Evolutionary conservation across 495 filamentous ascomycete species (phyloP).

Genomic region (Aspergillus leporis): DNA sequence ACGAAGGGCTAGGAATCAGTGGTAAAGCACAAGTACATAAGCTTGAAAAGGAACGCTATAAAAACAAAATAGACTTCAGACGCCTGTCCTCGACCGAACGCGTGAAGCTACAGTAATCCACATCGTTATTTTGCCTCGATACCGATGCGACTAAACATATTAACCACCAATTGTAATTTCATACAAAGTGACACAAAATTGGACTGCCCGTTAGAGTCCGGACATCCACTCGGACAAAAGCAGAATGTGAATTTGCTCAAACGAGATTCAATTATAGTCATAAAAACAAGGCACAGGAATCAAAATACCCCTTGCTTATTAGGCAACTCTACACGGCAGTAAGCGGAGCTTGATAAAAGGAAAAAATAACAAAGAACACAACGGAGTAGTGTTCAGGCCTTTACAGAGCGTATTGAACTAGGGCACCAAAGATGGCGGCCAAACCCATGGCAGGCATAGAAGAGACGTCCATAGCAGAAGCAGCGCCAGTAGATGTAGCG

Average conservation of each 20-base stretch:
- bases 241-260: conserved; percentile 39
- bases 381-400: conserved; percentile 19
- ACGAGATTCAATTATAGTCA: conserved; percentile 51
- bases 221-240: conserved; percentile 17
- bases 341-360: conserved; percentile 20
- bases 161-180: conserved; percentile 3
- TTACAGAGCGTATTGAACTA: conserved; percentile 51
- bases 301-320: conserved; percentile 40
- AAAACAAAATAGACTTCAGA: neutral
- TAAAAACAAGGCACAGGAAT: conserved; percentile 42
- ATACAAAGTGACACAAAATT: neutral
- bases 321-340: conserved; percentile 37
- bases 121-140: neutral
- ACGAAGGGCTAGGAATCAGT: neutral
- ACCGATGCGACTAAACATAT: neutral
- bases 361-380: conserved; percentile 32
- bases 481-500: conserved; percentile 37
- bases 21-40: neutral
- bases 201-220: neutral
- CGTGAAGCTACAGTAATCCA: neutral
- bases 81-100: neutral
- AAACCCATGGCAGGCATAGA: conserved; percentile 45
- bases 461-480: conserved; percentile 41
- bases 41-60: conserved; percentile 4
- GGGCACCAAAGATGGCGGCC: conserved; percentile 43